Evolutionary conservation across 2,329 filamentous ascomycete genomes (phyloP), one percentile per base, ranked within the genome.

Genomic region (Aspergillus ruber): DNA sequence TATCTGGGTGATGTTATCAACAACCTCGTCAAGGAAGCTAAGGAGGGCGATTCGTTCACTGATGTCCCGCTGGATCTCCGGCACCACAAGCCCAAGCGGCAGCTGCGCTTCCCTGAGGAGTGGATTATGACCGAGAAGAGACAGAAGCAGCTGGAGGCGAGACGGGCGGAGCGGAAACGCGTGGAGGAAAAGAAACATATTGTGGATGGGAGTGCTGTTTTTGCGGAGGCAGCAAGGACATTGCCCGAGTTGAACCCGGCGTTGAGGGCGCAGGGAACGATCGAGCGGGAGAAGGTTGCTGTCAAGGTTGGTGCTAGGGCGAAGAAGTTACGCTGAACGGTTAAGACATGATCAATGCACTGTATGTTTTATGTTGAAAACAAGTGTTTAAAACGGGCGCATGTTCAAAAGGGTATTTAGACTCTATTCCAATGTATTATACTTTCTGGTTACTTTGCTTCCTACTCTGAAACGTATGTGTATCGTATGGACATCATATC

Each of bases 31-130:
- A 74, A 73, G 6, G 83, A 88, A 63, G 89, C 90, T 49, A 87
- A 83, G 74, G 85, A 95, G 63, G 75, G 79, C 20, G 91, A 98
- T 57, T 86, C 80, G 9, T 96, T 97, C 61, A 84, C 84, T 55
- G 93, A 98, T 65, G 72, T 98, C 25, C 91, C 93, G 2, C 78
- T 97, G 43, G 90, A 98, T 64, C 84, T 88, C 50, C 80, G 93
- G 59, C 91, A 97, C 69, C 84, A 91, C 74, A 84, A 80, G 61
- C 76, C 79, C 52, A 86, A 85, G 74, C 67, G 67, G 38, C 81
- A 80, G 64, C 76, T 81, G 46, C 78, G 75, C 54, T 97, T 96
- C 69, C 93, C 93, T 2, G 78, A 82, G 57, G 81, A 83, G 56
- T 98, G 93, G 93, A 80, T 79, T 50, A 72, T 98, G 77, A 90